Conservation (phyloP, 2,329 filamentous ascomycete genomes). For the Coniochaeta pulveracea region DNA sequence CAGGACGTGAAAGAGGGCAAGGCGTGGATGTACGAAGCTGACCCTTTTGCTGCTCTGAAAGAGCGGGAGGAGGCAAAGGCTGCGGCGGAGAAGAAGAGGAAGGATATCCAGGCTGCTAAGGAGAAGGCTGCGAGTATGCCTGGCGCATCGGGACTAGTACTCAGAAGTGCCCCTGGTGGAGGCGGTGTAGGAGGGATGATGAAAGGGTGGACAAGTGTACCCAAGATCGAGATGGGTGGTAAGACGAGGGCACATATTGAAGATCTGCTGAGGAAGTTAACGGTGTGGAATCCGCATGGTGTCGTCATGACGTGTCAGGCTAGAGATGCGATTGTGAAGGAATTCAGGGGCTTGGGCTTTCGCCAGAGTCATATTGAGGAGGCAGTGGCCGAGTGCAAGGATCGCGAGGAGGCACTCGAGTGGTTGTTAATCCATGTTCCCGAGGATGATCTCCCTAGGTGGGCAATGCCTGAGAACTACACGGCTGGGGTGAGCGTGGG, state of each 20-base stretch:
- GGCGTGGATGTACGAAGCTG: slow-evolving; percentile 88
- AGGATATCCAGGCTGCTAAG: slow-evolving; percentile 55
- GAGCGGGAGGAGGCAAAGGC: slow-evolving; percentile 72
- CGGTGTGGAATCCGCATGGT: slow-evolving; percentile 77
- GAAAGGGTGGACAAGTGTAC: slow-evolving; percentile 72
- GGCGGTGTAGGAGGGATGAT: slow-evolving; percentile 38
- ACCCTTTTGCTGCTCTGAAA: slow-evolving; percentile 74
- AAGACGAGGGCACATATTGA: slow-evolving; percentile 72
- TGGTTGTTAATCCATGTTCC: slow-evolving; percentile 96
- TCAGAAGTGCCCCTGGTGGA: slow-evolving; percentile 29
- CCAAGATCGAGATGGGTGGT: slow-evolving; percentile 87
- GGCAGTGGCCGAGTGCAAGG: slow-evolving; percentile 77
- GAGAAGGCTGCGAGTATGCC: slow-evolving; percentile 57
- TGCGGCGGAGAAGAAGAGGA: slow-evolving; percentile 66
- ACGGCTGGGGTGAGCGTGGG: slow-evolving; percentile 81
- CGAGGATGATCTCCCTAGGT: slow-evolving; percentile 87
- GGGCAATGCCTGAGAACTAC: slow-evolving; percentile 88
- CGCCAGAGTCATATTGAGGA: slow-evolving; percentile 83
- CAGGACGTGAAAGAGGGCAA: slow-evolving; percentile 69
- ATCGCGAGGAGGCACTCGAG: slow-evolving; percentile 83
- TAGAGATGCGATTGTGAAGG: slow-evolving; percentile 52
- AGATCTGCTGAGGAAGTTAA: slow-evolving; percentile 62
- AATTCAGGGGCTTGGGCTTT: slow-evolving; percentile 72
- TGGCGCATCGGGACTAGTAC: slow-evolving; percentile 42
- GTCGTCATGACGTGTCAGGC: slow-evolving; percentile 50